phyloP scores from a whole-genome alignment of 768 basidiomycete species.

The Kwoniella dendrophila region DNA sequence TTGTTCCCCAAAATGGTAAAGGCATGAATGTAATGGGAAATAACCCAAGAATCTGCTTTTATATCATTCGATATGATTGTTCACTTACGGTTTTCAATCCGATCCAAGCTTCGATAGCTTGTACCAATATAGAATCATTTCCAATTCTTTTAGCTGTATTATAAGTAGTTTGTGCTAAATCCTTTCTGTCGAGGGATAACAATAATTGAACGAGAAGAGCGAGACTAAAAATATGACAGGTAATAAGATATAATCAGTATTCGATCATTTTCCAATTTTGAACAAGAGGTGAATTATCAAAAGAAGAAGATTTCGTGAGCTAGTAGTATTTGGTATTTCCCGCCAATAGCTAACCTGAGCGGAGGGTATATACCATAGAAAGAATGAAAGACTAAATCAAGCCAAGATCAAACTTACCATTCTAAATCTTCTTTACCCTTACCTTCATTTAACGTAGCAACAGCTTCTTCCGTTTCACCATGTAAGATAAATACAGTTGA shows the following conservation, averaged over 20 bases:
- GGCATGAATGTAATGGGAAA: too few relatives aligned
- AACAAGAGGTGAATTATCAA: too few relatives aligned
- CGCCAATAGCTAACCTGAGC: too few relatives aligned
- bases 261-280: too few relatives aligned
- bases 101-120: conserved; percentile 78
- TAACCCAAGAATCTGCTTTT: too few relatives aligned
- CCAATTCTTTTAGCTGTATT: conserved; percentile 80
- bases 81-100: conserved; percentile 53
- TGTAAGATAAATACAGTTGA: conserved; percentile 84
- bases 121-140: conserved; percentile 85
- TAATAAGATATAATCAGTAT: too few relatives aligned
- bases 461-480: conserved; percentile 85
- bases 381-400: not conserved
- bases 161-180: conserved; percentile 83
- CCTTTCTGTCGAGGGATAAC: conserved; percentile 83
- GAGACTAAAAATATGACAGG: too few relatives aligned
- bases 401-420: conserved; percentile 83
- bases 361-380: conserved; percentile 3
- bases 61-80: conserved; percentile 5
- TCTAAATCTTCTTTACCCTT: conserved; percentile 76
- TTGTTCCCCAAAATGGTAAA: too few relatives aligned
- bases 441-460: conserved; percentile 77
- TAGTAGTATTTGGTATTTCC: too few relatives aligned
- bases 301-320: too few relatives aligned
- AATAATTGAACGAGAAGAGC: conserved; percentile 82